Evolutionary conservation across 1,139 yeast species (phyloP).

Genomic region (Hansenula anomala): DNA sequence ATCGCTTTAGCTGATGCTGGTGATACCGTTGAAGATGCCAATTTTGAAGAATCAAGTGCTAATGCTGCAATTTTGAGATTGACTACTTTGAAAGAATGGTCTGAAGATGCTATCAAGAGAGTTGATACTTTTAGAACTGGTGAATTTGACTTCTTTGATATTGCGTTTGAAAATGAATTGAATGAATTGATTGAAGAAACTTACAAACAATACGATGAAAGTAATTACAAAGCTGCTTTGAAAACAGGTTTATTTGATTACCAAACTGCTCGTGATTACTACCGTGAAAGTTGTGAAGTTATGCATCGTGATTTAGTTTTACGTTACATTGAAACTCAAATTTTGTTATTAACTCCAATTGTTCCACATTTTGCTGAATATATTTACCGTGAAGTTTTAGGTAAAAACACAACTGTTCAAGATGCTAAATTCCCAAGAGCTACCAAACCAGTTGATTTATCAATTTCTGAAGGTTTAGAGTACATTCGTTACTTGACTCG

Average conservation of each 20-base stretch:
- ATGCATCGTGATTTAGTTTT: slow-evolving; percentile 84
- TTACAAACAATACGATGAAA: slow-evolving; percentile 59
- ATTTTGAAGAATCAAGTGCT: slow-evolving; percentile 94
- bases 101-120: slow-evolving; percentile 63
- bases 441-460: slow-evolving; percentile 55
- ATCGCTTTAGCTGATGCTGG: slow-evolving; percentile 99
- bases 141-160: slow-evolving; percentile 67
- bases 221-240: slow-evolving; percentile 85
- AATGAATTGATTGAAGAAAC: slow-evolving; percentile 73
- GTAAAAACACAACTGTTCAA: slow-evolving; percentile 60
- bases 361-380: slow-evolving; percentile 96
- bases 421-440: slow-evolving; percentile 75
- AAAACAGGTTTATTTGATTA: slow-evolving; percentile 90
- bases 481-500: slow-evolving; percentile 78
- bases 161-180: slow-evolving; percentile 92
- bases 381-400: slow-evolving; percentile 78
- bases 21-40: slow-evolving; percentile 96
- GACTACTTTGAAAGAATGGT: slow-evolving; percentile 92
- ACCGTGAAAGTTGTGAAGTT: slow-evolving; percentile 69
- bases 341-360: slow-evolving; percentile 79
- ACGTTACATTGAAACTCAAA: slow-evolving; percentile 82
- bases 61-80: slow-evolving; percentile 96
- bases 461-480: slow-evolving; percentile 61
- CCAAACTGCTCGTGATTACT: slow-evolving; percentile 93
- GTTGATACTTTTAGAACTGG: slow-evolving; percentile 65